These are phyloP conservation scores for Mortierella claussenii DNA, from an alignment of 192 early-diverging fungal species.

Conservation along the genomic window DNA sequence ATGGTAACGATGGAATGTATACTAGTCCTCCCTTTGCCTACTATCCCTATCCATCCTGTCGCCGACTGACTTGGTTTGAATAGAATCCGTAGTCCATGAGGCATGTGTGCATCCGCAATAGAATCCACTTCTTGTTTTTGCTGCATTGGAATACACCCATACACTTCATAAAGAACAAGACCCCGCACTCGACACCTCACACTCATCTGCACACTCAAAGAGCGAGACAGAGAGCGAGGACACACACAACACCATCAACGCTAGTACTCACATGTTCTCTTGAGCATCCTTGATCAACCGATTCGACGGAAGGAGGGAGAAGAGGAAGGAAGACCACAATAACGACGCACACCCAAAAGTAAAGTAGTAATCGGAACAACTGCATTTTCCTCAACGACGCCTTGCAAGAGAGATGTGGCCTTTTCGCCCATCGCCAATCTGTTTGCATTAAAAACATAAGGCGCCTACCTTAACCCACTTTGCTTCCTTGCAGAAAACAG, in stretches of 20 bases:
- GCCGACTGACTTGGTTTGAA: slow-evolving; percentile 18
- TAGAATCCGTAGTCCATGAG: neutral
- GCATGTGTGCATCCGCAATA: neutral
- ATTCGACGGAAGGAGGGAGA: too few relatives aligned
- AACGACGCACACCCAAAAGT: neutral
- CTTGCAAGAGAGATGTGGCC: slow-evolving; percentile 12
- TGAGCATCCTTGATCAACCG: neutral
- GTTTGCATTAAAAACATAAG: neutral
- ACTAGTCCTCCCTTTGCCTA: neutral
- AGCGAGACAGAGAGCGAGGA: too few relatives aligned
- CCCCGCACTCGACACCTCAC: neutral
- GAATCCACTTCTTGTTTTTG: neutral
- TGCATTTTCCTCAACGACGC: slow-evolving; percentile 13
- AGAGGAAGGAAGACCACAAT: neutral
- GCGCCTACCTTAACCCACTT: neutral
- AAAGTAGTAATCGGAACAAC: slow-evolving; percentile 33
- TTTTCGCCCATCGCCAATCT: slow-evolving; percentile 17
- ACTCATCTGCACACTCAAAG: neutral
- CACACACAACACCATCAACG: too few relatives aligned
- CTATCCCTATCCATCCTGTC: slow-evolving; percentile 15
- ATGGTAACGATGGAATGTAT: neutral
- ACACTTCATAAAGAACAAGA: neutral
- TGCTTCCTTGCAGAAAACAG: neutral
- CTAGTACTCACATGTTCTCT: neutral
- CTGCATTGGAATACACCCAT: slow-evolving; percentile 5